Evolutionary conservation across 208 protist species (phyloP), one percentile per base, ranked within the genome.

Genomic region (Balamuthia mandrillaris): DNA sequence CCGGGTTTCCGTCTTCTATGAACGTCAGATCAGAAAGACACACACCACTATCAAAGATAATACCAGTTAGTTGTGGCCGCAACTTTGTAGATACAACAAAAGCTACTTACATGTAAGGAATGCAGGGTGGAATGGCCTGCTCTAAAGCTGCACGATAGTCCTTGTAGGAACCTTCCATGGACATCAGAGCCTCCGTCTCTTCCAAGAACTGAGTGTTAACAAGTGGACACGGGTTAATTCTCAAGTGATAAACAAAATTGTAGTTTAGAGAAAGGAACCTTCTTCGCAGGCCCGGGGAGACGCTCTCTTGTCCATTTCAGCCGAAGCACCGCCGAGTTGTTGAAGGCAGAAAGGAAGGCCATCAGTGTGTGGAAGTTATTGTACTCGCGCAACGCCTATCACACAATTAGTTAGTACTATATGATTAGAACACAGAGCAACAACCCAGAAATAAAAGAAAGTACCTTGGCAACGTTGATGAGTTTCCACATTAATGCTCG

Each of bases 351-450:
- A 10, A 79, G 49, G 49, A 79, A 79, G 9, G 70, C 70, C 70
- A 79, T 79, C 10, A 79, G 33, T 14, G 70, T 79, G 70, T 79
- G 70, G 70, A 79, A 79, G 70, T 79, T 79, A 37, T 79, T 79
- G 70, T 79, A 79, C 29, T 58, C 37, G 10, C 51, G 49, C 10
- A 79, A 37, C 21, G 70, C 70, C 70, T 75, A 29, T 16, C n/a
- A 52, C 16, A 39, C 24, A 21, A 56, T 35, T 39, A n/a, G n/a
- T n/a, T n/a, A n/a, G n/a, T n/a, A n/a, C n/a, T n/a, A n/a, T n/a
- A 75, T 29, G 16, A 75, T 39, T 75, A 3, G 21, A 29, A 75
- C 7, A 75, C 3, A 35, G 18, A 37, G 21, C 16, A 16, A 12
- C 27, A 68, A 35, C 49, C 16, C 33, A 39, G 42, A 16, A 3